Conservation (phyloP, 768 basidiomycete species). For the Dentipellis fragilis region DNA sequence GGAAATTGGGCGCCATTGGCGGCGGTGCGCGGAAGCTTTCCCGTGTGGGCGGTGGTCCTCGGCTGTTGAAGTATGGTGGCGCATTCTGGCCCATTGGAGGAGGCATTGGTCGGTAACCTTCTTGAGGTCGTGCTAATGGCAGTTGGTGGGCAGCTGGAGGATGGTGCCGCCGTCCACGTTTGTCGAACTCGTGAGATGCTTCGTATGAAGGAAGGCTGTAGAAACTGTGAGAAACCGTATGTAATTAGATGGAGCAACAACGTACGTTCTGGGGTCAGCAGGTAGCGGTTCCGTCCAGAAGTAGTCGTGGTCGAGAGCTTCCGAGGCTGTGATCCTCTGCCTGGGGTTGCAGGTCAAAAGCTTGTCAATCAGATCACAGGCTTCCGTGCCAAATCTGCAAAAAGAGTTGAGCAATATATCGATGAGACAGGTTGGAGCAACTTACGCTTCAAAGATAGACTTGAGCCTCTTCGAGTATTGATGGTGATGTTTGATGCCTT, state of each 20-base stretch:
- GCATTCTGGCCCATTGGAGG: conserved; percentile 11
- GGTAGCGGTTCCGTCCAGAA: conserved; percentile 90
- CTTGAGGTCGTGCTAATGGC: conserved; percentile 4
- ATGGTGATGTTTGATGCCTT: conserved; percentile 60
- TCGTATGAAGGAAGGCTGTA: conserved; percentile 65
- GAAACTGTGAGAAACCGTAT: neutral
- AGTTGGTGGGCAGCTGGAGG: conserved; percentile 14
- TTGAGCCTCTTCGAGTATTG: conserved; percentile 45
- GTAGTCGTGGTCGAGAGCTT: conserved; percentile 88
- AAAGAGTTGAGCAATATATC: conserved; percentile 1
- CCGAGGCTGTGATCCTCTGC: conserved; percentile 71
- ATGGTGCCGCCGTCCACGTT: conserved; percentile 47
- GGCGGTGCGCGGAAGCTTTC: conserved; percentile 14
- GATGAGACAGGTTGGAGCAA: conserved; percentile 2
- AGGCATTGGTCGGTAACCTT: conserved; percentile 15
- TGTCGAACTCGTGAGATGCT: conserved; percentile 77
- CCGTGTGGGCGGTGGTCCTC: conserved; percentile 7
- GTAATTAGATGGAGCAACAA: neutral
- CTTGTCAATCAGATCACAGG: conserved; percentile 74
- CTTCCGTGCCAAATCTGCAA: conserved; percentile 57
- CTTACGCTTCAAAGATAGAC: conserved; percentile 50
- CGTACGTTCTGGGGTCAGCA: conserved; percentile 73
- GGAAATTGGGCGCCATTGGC: conserved; percentile 14
- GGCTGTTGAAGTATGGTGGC: conserved; percentile 4
- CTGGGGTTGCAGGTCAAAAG: conserved; percentile 77